Percentiles rank a stretch among this genome's conserved stretches.
These are phyloP conservation scores for Aspergillus alliaceus DNA, from an alignment of 2,329 filamentous ascomycete genomes.

Conservation along the genomic window DNA sequence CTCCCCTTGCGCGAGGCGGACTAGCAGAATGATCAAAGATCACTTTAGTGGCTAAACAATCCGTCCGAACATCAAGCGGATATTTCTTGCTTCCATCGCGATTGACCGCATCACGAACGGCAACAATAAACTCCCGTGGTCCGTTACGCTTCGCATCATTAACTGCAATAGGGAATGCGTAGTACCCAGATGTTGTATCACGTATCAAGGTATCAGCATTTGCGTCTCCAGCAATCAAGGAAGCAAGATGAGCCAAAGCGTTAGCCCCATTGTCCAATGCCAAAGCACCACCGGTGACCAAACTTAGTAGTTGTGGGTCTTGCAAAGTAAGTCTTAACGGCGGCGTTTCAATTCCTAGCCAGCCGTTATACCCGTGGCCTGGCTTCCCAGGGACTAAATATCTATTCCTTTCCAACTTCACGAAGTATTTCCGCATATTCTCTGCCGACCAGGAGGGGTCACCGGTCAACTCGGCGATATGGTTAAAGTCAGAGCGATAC, in stretches of 20 bases:
- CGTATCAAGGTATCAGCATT: slow-evolving; percentile 50
- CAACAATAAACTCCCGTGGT: slow-evolving; percentile 44
- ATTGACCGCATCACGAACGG: slow-evolving; percentile 26
- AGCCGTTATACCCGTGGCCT: slow-evolving; percentile 47
- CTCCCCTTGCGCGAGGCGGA: slow-evolving; percentile 47
- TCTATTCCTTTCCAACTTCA: slow-evolving; percentile 53
- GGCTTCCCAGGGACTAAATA: slow-evolving; percentile 45
- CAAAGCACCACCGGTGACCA: slow-evolving; percentile 53
- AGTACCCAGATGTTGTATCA: slow-evolving; percentile 52
- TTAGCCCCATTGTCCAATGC: slow-evolving; percentile 51
- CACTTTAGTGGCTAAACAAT: slow-evolving; percentile 49
- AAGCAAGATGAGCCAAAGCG: slow-evolving; percentile 44
- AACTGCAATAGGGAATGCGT: slow-evolving; percentile 58
- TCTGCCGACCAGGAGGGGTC: slow-evolving; percentile 58
- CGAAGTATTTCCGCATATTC: slow-evolving; percentile 61
- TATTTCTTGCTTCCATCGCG: slow-evolving; percentile 42
- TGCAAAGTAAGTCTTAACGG: slow-evolving; percentile 51
- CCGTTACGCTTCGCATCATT: slow-evolving; percentile 30
- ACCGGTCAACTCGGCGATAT: slow-evolving; percentile 59
- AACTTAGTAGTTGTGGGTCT: slow-evolving; percentile 55
- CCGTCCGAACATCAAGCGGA: slow-evolving; percentile 56
- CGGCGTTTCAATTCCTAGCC: slow-evolving; percentile 23
- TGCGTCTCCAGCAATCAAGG: slow-evolving; percentile 51
- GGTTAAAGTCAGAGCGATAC: slow-evolving; percentile 59
- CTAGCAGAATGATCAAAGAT: slow-evolving; percentile 40